Evolutionary conservation across 2,329 filamentous ascomycete species (phyloP).

Genomic region (Xylariales sp.): DNA sequence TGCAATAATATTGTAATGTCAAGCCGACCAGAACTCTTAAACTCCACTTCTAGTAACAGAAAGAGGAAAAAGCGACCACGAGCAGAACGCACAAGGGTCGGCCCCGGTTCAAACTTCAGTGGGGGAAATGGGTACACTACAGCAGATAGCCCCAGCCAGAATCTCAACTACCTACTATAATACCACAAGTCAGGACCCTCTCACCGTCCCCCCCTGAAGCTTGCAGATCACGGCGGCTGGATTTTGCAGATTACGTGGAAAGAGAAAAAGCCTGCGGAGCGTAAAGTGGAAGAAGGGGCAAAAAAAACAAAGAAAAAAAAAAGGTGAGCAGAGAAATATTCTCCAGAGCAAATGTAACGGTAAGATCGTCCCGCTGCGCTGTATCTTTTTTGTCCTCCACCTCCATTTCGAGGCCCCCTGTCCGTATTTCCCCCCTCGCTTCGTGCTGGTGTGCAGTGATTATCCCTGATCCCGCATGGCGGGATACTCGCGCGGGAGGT

Average conservation of each 20-base stretch:
- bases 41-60: conserved; percentile 1
- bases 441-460: conserved; percentile 24
- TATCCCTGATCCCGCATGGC: conserved; percentile 26
- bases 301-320: not conserved
- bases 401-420: conserved; percentile 21
- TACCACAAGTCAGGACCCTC: conserved; percentile 22
- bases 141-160: conserved; percentile 13
- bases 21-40: not conserved
- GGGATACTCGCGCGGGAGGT: conserved; percentile 24
- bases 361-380: conserved; percentile 37
- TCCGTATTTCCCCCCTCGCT: conserved; percentile 27
- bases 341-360: conserved; percentile 35
- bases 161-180: conserved; percentile 8
- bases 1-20: not conserved
- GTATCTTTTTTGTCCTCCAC: conserved; percentile 36
- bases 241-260: conserved; percentile 21
- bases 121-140: conserved; percentile 4
- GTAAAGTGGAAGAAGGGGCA: conserved; percentile 4
- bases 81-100: not conserved
- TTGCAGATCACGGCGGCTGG: conserved; percentile 35
- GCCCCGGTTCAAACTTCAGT: not conserved
- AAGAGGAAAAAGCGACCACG: not conserved
- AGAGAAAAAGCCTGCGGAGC: conserved; percentile 17
- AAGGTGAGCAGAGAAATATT: conserved; percentile 8
- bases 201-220: conserved; percentile 38